Evolutionary conservation across 2,329 filamentous ascomycete genomes (phyloP), one percentile per base, ranked within the genome.

Genomic region (Ilyonectria mors-panacis): DNA sequence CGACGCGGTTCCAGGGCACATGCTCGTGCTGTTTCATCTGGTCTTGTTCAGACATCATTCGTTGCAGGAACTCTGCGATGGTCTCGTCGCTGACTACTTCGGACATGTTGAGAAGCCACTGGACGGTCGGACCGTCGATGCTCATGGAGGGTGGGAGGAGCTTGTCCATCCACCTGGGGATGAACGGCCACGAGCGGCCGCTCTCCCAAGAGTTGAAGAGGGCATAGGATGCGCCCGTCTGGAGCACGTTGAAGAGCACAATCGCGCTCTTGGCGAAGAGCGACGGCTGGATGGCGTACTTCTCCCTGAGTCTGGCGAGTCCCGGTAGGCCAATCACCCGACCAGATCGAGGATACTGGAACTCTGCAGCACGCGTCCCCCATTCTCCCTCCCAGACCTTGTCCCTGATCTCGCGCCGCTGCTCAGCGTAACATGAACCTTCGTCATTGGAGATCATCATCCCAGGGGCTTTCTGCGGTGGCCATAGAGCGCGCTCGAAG

Each of bases 161-260:
- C 45, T 65, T 62, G 28, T 77, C 75, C 65, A 82, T 77, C 80
- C 80, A 82, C 6, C 58, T 54, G 0, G 80, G 80, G 0, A 81
- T 67, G 63, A 82, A 82, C 1, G 80, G 80, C 80, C 80, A 82
- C 2, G 78, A 76, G 6, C 80, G 76, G 1, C 74, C 78, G 19
- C 76, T 75, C 53, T 81, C 77, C 78, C 78, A 81, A 1, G 76
- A 76, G 33, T 65, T 79, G 70, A 82, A 79, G 1, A 81, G 47
- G 2, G 80, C 78, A 19, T 78, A 74, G 1, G 75, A 72, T 0
- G 74, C 71, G 1, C 75, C 72, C 1, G 80, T 82, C 47, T 78
- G 75, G 1, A 79, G 59, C 2, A 77, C 71, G 33, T 81, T 82
- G 74, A 81, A 80, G 0, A 82, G 37, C 1, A 75, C 53, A 6